Conservation (phyloP, 163 green algal genomes). For the Prototheca stagnorum region DNA sequence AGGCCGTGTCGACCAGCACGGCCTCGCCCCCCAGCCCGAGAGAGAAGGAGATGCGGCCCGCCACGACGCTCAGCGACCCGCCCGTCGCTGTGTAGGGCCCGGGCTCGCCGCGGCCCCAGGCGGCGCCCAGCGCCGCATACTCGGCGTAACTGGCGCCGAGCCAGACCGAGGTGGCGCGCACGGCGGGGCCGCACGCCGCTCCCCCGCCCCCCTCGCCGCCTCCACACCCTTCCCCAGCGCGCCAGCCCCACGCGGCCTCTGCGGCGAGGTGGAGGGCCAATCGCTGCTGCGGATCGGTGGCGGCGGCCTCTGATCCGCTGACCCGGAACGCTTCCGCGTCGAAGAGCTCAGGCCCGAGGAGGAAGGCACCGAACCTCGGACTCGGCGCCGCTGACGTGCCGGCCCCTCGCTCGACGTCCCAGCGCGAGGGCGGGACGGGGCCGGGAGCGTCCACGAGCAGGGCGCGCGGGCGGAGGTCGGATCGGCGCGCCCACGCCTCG, state of each 20-base stretch:
- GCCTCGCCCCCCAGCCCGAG: slow-evolving; percentile 56
- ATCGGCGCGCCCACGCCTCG: no score
- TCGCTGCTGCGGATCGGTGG: slow-evolving; percentile 47
- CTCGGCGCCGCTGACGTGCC: no score
- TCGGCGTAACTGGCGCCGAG: slow-evolving; percentile 33
- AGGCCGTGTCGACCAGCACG: slow-evolving; percentile 74
- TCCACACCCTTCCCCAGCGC: background rate
- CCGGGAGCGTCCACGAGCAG: background rate
- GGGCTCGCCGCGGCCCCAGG: slow-evolving; percentile 6
- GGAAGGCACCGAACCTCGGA: slow-evolving; percentile 32
- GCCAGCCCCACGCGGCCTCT: slow-evolving; percentile 13
- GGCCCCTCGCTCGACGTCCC: slow-evolving; percentile 18
- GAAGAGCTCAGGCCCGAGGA: slow-evolving; percentile 29
- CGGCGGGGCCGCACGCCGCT: background rate
- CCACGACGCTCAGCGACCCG: slow-evolving; percentile 17
- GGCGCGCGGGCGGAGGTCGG: no score
- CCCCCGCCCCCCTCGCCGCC: background rate
- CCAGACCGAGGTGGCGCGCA: slow-evolving; percentile 5
- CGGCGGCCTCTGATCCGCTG: slow-evolving; percentile 23
- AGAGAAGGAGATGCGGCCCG: slow-evolving; percentile 61
- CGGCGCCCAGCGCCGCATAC: background rate
- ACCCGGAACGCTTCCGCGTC: slow-evolving; percentile 24
- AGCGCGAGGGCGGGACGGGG: slow-evolving; percentile 15
- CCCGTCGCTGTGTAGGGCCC: slow-evolving; percentile 21
- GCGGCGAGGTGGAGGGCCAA: slow-evolving; percentile 44